These are phyloP conservation scores for Yarrowia sp. DNA, from an alignment of 805 yeast genomes.

Conservation along the genomic window DNA sequence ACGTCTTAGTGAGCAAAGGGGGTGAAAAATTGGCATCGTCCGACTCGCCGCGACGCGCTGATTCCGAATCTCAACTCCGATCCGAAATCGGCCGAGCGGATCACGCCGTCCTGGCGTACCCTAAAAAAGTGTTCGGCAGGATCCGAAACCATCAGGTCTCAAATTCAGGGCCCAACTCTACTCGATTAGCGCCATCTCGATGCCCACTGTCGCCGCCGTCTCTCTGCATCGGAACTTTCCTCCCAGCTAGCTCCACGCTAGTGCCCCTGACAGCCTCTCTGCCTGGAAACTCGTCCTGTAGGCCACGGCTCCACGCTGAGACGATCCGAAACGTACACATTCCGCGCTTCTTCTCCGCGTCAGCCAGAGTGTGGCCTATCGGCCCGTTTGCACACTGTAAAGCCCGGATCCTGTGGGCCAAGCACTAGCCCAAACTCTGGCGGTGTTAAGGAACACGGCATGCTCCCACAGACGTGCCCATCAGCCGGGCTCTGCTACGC, in stretches of 20 bases:
- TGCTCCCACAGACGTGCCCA: background rate
- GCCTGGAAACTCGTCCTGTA: too few species aligned
- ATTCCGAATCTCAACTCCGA: background rate
- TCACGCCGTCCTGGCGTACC: background rate
- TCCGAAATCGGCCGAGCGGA: background rate
- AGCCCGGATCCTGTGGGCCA: background rate
- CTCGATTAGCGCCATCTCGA: background rate
- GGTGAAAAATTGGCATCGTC: background rate
- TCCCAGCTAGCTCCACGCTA: background rate
- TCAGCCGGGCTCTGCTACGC: background rate
- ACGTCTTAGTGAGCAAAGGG: background rate
- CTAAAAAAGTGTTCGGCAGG: background rate
- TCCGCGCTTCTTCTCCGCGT: background rate
- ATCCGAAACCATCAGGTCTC: background rate
- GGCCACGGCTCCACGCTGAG: too few species aligned
- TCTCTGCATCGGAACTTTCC: background rate
- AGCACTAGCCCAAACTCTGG: background rate
- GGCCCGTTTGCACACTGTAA: background rate
- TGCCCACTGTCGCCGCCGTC: background rate
- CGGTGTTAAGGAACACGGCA: constrained; percentile 1
- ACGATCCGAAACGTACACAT: background rate
- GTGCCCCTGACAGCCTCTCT: background rate
- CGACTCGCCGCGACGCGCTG: too few species aligned
- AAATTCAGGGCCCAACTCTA: background rate
- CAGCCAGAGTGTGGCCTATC: background rate